Conservation (phyloP, 2,329 filamentous ascomycete species). For the Trichophyton rubrum region DNA sequence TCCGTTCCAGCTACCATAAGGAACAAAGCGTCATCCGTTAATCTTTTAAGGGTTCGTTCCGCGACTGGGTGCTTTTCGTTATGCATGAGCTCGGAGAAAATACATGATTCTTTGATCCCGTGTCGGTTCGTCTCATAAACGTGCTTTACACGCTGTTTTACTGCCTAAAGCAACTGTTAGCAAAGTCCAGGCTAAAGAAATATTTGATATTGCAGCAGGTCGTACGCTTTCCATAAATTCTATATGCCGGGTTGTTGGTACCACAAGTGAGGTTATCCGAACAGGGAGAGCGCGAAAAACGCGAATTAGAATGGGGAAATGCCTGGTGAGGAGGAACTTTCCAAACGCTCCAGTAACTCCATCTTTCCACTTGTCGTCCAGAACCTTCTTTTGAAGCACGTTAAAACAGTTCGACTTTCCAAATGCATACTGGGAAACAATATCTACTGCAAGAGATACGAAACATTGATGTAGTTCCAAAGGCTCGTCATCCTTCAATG, state of each 20-base stretch:
- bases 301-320: not conserved
- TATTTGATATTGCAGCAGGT: not conserved
- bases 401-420: not conserved
- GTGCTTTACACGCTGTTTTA: not conserved
- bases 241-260: not conserved
- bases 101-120: not conserved
- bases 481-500: not conserved
- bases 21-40: conserved; percentile 18
- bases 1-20: conserved; percentile 20
- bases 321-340: not conserved
- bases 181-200: no score
- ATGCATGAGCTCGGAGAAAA: not conserved
- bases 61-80: conserved; percentile 12
- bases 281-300: not conserved
- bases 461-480: not conserved
- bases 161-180: not conserved
- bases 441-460: not conserved
- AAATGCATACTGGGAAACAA: not conserved
- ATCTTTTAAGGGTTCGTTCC: conserved; percentile 16
- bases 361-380: not conserved
- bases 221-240: not conserved
- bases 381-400: not conserved
- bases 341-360: not conserved
- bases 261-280: not conserved
- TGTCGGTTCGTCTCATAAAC: not conserved